phyloP scores from a whole-genome alignment of 2,329 filamentous ascomycete species.

The Trichoderma sp. region DNA sequence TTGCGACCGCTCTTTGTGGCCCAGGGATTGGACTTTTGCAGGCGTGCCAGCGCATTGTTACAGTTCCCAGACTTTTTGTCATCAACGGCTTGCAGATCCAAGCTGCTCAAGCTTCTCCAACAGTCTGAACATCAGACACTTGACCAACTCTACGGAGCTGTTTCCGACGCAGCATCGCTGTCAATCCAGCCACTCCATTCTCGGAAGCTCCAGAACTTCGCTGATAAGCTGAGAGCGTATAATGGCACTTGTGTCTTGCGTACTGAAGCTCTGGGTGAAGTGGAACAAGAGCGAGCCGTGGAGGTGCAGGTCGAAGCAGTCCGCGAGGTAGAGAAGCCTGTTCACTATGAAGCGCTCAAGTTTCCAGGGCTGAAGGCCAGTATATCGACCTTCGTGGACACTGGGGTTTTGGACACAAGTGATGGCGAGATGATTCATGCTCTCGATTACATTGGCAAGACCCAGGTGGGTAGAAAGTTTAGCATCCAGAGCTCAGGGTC shows the following conservation, averaged over 20 bases:
- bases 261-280: constrained; percentile 59
- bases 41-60: constrained; percentile 53
- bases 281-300: constrained; percentile 58
- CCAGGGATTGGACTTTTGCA: constrained; percentile 64
- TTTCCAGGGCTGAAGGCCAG: constrained; percentile 47
- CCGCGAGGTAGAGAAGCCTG: constrained; percentile 55
- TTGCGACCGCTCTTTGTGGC: constrained; percentile 60
- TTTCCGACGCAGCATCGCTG: too few species aligned
- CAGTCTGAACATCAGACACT: constrained; percentile 39
- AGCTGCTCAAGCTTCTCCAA: constrained; percentile 37
- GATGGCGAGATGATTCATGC: constrained; percentile 34
- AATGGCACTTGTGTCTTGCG: background rate
- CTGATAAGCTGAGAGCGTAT: background rate
- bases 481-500: constrained; percentile 26
- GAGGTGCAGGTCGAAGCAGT: constrained; percentile 61
- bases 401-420: constrained; percentile 40
- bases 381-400: constrained; percentile 47
- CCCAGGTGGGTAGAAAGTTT: constrained; percentile 42
- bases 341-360: constrained; percentile 42
- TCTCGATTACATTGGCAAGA: constrained; percentile 46
- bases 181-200: background rate
- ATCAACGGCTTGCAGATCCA: constrained; percentile 38
- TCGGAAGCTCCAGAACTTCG: background rate
- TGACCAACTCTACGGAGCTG: too few species aligned
- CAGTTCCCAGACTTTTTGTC: constrained; percentile 47